A percentile compares a stretch with the other conserved stretches of the same genome.
phyloP scores from a whole-genome alignment of 768 basidiomycete species.

The Boletus sp. region DNA sequence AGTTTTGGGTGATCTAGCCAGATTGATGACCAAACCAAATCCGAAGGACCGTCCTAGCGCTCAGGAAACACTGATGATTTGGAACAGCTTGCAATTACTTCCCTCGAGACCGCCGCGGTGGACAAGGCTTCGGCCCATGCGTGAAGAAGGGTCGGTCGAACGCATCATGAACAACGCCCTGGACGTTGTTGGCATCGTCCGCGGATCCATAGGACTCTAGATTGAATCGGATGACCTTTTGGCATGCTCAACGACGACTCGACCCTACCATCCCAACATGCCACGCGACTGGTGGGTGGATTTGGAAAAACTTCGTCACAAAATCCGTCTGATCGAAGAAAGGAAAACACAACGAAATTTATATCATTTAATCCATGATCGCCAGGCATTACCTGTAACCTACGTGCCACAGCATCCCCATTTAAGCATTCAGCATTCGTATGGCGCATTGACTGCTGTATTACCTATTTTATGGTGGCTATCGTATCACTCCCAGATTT shows the following conservation, averaged over 20 bases:
- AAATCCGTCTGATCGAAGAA: too few relatives aligned
- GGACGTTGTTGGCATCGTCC: conserved; percentile 12
- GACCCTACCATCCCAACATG: too few relatives aligned
- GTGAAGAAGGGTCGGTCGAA: conserved; percentile 11
- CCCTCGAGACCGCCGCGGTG: conserved; percentile 3
- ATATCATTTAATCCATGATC: too few relatives aligned
- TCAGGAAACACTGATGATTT: background rate
- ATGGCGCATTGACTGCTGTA: too few relatives aligned
- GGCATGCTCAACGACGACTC: background rate
- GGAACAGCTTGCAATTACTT: conserved; percentile 5
- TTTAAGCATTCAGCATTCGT: too few relatives aligned
- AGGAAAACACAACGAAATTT: too few relatives aligned
- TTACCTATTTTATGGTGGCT: too few relatives aligned
- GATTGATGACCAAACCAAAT: conserved; percentile 4
- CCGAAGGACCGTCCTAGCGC: conserved; percentile 5
- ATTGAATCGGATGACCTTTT: background rate
- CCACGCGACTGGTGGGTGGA: too few relatives aligned
- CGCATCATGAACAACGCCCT: conserved; percentile 15
- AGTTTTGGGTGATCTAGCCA: background rate
- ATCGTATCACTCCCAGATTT: too few relatives aligned
- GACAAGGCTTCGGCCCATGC: conserved; percentile 6
- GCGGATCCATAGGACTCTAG: conserved; percentile 7
- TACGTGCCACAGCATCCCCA: too few relatives aligned
- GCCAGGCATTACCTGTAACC: too few relatives aligned
- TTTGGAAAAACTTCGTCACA: too few relatives aligned